Conservation (phyloP, 768 basidiomycete genomes). For the Naematelia encephala region DNA sequence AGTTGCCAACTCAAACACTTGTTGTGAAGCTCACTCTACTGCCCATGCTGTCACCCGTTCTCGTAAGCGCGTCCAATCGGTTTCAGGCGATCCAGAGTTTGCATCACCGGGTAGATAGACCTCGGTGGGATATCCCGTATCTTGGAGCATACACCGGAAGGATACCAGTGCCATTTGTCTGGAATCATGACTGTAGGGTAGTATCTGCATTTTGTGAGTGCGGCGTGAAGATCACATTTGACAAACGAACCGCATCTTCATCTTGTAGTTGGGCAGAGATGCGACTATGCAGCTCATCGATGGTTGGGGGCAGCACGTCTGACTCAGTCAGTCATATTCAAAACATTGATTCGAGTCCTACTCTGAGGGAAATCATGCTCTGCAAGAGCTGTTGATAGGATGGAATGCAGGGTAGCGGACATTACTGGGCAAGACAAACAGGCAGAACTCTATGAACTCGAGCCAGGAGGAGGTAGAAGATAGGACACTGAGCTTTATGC, state of each 20-base stretch:
- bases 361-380: conserved; percentile 26
- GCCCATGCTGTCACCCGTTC: conserved; percentile 50
- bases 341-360: neutral
- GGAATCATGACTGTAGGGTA: conserved; percentile 5
- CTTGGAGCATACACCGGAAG: conserved; percentile 48
- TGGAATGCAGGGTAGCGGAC: neutral
- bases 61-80: conserved; percentile 39
- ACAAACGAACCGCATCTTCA: neutral
- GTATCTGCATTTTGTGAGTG: too few relatives aligned
- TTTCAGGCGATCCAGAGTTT: neutral
- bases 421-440: neutral
- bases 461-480: too few relatives aligned
- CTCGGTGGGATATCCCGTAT: conserved; percentile 49
- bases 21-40: conserved; percentile 38
- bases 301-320: neutral
- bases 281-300: neutral
- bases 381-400: conserved; percentile 11
- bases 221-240: neutral
- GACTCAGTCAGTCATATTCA: neutral
- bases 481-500: neutral
- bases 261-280: neutral
- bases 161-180: conserved; percentile 34
- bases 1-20: neutral
- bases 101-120: conserved; percentile 36
- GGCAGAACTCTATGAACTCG: too few relatives aligned